Conservation (phyloP, 2,329 filamentous ascomycete species). For the Aschersonia sp. region DNA sequence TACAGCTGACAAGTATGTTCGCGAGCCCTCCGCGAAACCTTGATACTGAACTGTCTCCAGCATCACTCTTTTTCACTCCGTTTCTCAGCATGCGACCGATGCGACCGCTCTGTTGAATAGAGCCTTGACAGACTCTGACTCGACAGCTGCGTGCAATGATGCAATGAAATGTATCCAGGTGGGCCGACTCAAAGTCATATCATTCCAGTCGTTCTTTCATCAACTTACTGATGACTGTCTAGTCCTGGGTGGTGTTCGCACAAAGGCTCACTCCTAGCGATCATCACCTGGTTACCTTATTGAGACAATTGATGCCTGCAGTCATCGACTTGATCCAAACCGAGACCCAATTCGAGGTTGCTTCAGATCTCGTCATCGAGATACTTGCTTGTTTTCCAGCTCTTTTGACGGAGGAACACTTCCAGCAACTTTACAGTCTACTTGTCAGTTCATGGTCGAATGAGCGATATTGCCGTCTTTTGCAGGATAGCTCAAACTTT, state of each 20-base stretch:
- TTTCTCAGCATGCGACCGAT: constrained; percentile 25
- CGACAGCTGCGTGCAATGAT: constrained; percentile 31
- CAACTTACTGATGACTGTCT: not conserved
- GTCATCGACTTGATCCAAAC: constrained; percentile 46
- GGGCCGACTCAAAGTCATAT: constrained; percentile 1
- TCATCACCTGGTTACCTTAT: constrained; percentile 39
- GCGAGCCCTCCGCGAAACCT: not conserved
- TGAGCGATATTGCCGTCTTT: constrained; percentile 36
- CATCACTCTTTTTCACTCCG: constrained; percentile 21
- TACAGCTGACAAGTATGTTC: constrained; percentile 37
- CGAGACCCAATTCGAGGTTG: constrained; percentile 41
- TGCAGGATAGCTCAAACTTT: constrained; percentile 47
- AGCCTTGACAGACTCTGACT: constrained; percentile 13
- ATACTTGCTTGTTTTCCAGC: constrained; percentile 48
- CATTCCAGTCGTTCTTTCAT: not conserved
- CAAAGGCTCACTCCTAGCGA: constrained; percentile 47
- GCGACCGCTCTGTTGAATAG: constrained; percentile 23
- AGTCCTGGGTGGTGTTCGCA: constrained; percentile 64
- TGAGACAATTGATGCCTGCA: constrained; percentile 44
- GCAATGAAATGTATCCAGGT: constrained; percentile 49
- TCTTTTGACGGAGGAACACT: constrained; percentile 46
- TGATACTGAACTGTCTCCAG: constrained; percentile 11
- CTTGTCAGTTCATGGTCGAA: constrained; percentile 47
- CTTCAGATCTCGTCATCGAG: constrained; percentile 51
- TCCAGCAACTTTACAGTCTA: constrained; percentile 40